Percentiles rank a stretch among this genome's conserved stretches.
phyloP scores from a whole-genome alignment of 2,329 filamentous ascomycete species.

The Curvularia spicifera region DNA sequence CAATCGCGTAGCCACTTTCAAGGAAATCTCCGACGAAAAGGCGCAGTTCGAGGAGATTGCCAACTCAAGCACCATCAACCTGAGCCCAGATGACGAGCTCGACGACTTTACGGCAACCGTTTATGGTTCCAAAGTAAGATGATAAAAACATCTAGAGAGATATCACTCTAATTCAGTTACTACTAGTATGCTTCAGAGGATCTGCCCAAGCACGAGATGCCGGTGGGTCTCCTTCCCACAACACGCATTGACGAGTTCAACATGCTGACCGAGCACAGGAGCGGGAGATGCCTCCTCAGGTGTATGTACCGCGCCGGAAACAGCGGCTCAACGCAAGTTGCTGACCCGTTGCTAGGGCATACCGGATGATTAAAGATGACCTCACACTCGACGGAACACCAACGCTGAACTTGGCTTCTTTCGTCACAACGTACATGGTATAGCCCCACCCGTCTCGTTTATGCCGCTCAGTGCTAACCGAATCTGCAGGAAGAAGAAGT shows the following conservation, averaged over 20 bases:
- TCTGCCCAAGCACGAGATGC: conserved; percentile 84
- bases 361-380: conserved; percentile 91
- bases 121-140: conserved; percentile 71
- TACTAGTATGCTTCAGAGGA: conserved; percentile 74
- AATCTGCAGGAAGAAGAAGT: conserved; percentile 79
- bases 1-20: conserved; percentile 52
- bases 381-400: conserved; percentile 80
- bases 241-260: neutral
- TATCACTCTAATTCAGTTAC: no score
- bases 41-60: conserved; percentile 28
- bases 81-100: conserved; percentile 43
- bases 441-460: conserved; percentile 35
- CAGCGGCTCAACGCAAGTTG: neutral
- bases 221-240: conserved; percentile 60
- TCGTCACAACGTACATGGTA: conserved; percentile 96
- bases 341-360: conserved; percentile 61
- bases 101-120: conserved; percentile 76
- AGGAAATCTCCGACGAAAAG: conserved; percentile 45
- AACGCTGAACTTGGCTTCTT: conserved; percentile 75
- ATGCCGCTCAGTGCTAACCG: neutral
- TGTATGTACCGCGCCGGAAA: conserved; percentile 49
- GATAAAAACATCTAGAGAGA: no score
- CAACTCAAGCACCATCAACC: conserved; percentile 26
- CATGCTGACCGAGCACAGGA: conserved; percentile 24
- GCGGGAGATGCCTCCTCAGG: conserved; percentile 82